Evolutionary conservation across 73 alveolate genomes (phyloP).

Genomic region (Effrenium voratum): DNA sequence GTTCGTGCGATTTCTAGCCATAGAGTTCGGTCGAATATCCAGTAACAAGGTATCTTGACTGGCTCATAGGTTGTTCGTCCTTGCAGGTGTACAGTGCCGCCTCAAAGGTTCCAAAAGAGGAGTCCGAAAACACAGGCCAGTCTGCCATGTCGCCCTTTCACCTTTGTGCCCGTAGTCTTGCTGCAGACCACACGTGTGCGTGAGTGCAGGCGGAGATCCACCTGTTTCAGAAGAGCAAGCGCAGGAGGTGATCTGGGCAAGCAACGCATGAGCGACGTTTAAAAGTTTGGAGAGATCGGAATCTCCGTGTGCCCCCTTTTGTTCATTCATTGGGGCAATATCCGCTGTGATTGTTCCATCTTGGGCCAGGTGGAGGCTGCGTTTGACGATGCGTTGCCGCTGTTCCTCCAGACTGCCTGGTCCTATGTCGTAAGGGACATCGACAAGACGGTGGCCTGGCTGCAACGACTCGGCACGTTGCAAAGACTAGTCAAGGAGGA

Average conservation of each 20-base stretch:
- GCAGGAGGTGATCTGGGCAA: conserved; percentile 26
- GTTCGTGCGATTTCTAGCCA: too few species aligned
- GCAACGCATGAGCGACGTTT: too few species aligned
- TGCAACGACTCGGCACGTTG: not conserved
- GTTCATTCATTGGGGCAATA: too few species aligned
- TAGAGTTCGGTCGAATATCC: too few species aligned
- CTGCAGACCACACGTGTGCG: too few species aligned
- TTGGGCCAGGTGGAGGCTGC: conserved; percentile 48
- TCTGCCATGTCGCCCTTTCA: too few species aligned
- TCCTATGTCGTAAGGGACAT: conserved; percentile 72
- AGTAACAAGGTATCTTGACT: too few species aligned
- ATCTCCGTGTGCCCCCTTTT: too few species aligned
- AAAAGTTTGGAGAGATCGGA: too few species aligned
- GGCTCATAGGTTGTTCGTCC: not conserved
- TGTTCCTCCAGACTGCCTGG: conserved; percentile 62
- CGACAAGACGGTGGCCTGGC: conserved; percentile 43
- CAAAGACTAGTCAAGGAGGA: not conserved
- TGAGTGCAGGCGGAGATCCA: not conserved
- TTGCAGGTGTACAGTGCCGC: conserved; percentile 75
- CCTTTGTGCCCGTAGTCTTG: too few species aligned
- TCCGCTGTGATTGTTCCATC: too few species aligned
- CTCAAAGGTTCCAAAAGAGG: conserved; percentile 37
- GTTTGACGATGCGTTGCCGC: conserved; percentile 73
- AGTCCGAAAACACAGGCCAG: not conserved
- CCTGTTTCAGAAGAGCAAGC: conserved; percentile 73